These are phyloP conservation scores for Salix udensis DNA, from an alignment of 345 rosid genomes.

Conservation along the genomic window DNA sequence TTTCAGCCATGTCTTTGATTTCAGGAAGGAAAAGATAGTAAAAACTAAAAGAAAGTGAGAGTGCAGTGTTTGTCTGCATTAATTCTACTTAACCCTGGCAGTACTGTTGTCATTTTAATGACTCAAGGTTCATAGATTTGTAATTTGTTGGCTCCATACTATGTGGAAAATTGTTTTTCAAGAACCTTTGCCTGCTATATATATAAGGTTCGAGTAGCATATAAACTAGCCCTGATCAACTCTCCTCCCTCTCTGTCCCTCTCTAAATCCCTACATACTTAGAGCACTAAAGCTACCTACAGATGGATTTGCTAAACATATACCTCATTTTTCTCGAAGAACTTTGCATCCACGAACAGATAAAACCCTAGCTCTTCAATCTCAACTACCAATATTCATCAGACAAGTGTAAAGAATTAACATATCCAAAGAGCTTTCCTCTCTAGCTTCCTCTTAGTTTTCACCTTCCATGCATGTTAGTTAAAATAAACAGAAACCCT, in stretches of 20 bases:
- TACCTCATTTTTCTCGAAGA: neutral
- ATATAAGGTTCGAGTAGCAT: slow-evolving; percentile 11
- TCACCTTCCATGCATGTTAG: slow-evolving; percentile 26
- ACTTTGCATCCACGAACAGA: slow-evolving; percentile 9
- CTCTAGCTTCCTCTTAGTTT: neutral
- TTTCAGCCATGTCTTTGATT: neutral
- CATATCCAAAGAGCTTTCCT: neutral
- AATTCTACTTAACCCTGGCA: neutral
- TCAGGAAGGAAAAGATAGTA: neutral
- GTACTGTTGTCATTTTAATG: slow-evolving; percentile 16
- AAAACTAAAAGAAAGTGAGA: neutral
- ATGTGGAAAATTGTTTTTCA: slow-evolving; percentile 17
- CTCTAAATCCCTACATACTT: neutral
- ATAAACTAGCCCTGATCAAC: slow-evolving; percentile 9
- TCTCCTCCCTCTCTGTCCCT: slow-evolving; percentile 4
- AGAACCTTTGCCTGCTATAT: slow-evolving; percentile 10
- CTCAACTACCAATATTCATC: slow-evolving; percentile 18
- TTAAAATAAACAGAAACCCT: slow-evolving; percentile 4
- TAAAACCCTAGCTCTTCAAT: slow-evolving; percentile 36
- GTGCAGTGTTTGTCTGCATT: neutral
- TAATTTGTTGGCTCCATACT: slow-evolving; percentile 21
- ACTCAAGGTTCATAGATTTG: slow-evolving; percentile 6
- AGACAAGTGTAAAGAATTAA: slow-evolving; percentile 17
- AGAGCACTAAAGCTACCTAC: neutral
- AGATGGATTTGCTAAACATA: neutral